Conservation (phyloP, 306 rosid species). For the Leucaena leucocephala region DNA sequence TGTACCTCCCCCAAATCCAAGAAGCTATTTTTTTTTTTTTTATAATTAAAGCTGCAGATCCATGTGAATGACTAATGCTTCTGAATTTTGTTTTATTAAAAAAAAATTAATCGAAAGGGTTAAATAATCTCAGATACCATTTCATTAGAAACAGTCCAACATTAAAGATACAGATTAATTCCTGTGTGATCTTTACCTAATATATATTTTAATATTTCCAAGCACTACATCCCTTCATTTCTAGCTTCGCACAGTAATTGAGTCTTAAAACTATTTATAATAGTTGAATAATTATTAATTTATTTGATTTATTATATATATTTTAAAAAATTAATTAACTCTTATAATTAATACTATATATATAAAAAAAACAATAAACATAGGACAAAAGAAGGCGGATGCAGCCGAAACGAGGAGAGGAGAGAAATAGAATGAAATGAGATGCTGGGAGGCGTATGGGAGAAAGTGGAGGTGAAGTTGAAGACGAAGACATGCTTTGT, state of each 20-base stretch:
- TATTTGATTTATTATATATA: no score
- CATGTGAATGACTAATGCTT: neutral
- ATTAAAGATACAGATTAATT: neutral
- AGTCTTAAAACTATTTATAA: neutral
- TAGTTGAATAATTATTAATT: neutral
- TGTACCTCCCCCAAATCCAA: conserved; percentile 7
- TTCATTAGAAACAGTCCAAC: neutral
- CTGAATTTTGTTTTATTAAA: neutral
- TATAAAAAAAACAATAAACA: no score
- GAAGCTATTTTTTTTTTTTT: conserved; percentile 17
- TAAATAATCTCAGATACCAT: neutral
- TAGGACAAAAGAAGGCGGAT: neutral
- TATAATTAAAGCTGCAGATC: neutral
- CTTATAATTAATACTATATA: no score
- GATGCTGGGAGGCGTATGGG: neutral
- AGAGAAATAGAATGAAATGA: neutral
- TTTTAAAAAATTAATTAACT: no score
- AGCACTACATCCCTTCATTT: neutral
- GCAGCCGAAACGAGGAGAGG: no score
- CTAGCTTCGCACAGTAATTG: neutral
- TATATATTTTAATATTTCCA: neutral
- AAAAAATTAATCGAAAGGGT: neutral
- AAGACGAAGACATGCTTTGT: conserved; percentile 14
- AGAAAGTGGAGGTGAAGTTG: neutral
- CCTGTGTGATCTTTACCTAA: neutral